Evolutionary conservation across 2,329 filamentous ascomycete species (phyloP).

Genomic region (Bipolaris bicolor): DNA sequence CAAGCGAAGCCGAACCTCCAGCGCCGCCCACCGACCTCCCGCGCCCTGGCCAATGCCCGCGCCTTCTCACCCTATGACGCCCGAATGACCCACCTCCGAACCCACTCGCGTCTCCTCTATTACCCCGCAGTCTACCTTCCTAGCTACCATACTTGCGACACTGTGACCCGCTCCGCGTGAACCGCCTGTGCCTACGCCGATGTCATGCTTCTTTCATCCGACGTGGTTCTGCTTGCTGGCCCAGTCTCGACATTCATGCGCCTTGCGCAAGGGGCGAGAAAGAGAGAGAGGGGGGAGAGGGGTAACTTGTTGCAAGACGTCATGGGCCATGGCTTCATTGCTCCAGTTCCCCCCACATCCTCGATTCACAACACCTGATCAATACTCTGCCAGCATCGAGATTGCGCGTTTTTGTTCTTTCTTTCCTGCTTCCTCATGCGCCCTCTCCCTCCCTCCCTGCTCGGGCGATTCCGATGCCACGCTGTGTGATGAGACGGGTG

Average conservation of each 20-base stretch:
- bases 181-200: constrained; percentile 16
- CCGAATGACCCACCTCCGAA: background rate
- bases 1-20: constrained; percentile 3
- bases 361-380: no score
- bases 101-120: background rate
- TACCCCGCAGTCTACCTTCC: constrained; percentile 7
- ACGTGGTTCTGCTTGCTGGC: background rate
- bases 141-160: no score
- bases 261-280: no score
- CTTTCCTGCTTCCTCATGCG: no score
- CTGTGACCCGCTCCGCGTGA: constrained; percentile 4
- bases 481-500: constrained; percentile 8
- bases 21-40: background rate
- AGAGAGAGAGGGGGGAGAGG: no score
- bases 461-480: background rate
- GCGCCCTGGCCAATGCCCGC: constrained; percentile 4
- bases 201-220: constrained; percentile 2
- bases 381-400: constrained; percentile 6
- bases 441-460: background rate
- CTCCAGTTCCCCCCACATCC: no score
- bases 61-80: background rate
- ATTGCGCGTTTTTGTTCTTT: background rate
- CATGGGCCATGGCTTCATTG: no score
- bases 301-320: no score
- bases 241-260: no score